Conservation (phyloP, 1,139 yeast genomes). For the Hansenula lynferdii region DNA sequence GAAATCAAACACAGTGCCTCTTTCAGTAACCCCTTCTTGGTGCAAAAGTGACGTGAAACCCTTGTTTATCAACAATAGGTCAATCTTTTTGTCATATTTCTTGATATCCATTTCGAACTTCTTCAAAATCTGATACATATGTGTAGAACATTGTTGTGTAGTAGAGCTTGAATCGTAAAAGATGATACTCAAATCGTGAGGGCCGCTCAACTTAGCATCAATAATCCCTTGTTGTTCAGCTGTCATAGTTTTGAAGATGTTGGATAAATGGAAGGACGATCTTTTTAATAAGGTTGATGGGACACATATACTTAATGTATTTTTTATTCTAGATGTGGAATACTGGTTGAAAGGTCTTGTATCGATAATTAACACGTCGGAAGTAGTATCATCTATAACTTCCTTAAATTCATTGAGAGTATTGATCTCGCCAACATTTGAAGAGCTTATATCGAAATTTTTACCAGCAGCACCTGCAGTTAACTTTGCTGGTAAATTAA, state of each 20-base stretch:
- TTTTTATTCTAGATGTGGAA: conserved; percentile 38
- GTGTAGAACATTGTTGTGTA: conserved; percentile 29
- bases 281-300: conserved; percentile 69
- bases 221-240: conserved; percentile 30
- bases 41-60: conserved; percentile 29
- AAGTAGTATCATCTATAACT: not conserved
- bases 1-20: conserved; percentile 8
- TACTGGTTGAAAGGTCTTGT: conserved; percentile 60
- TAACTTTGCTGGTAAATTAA: conserved; percentile 28
- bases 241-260: conserved; percentile 53
- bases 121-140: conserved; percentile 36
- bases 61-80: conserved; percentile 31
- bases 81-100: conserved; percentile 24
- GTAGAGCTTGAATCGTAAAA: conserved; percentile 42
- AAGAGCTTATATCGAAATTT: conserved; percentile 8
- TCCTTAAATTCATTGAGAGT: conserved; percentile 7
- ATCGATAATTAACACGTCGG: conserved; percentile 42
- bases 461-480: conserved; percentile 6
- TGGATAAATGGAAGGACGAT: conserved; percentile 45
- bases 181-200: conserved; percentile 31
- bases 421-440: conserved; percentile 11
- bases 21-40: conserved; percentile 1
- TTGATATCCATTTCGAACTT: conserved; percentile 31
- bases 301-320: conserved; percentile 56
- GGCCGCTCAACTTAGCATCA: conserved; percentile 12